Percentiles rank a stretch among this genome's conserved stretches.
phyloP scores from a whole-genome alignment of 805 yeast species.

The Teunomyces aglyptinius region DNA sequence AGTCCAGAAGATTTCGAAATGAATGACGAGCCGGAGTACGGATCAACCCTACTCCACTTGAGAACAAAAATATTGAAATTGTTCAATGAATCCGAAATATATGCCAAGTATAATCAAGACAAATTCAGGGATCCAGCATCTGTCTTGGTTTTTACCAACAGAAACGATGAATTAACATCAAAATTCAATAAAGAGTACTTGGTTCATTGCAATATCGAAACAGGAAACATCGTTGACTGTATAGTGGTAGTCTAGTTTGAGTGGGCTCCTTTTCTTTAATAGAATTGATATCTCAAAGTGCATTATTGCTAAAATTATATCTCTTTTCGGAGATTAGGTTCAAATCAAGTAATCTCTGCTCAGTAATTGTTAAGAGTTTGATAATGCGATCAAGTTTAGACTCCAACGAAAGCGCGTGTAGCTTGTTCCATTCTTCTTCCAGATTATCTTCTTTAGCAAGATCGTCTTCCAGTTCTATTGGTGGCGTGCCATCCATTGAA shows the following conservation, averaged over 20 bases:
- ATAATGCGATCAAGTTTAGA: slow-evolving; percentile 52
- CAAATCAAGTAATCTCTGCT: slow-evolving; percentile 46
- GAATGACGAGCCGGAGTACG: slow-evolving; percentile 60
- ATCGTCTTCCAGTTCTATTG: background rate
- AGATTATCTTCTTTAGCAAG: slow-evolving; percentile 4
- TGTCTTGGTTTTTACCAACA: slow-evolving; percentile 32
- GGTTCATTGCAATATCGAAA: slow-evolving; percentile 38
- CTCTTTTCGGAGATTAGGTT: slow-evolving; percentile 26
- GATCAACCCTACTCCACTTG: slow-evolving; percentile 64
- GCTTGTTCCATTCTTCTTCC: slow-evolving; percentile 18
- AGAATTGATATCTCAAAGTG: slow-evolving; percentile 2
- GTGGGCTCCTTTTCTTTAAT: background rate
- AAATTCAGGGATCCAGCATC: slow-evolving; percentile 9
- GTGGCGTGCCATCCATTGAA: background rate
- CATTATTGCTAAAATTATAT: slow-evolving; percentile 18
- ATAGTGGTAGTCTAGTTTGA: slow-evolving; percentile 12
- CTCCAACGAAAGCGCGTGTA: slow-evolving; percentile 26
- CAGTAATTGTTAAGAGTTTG: slow-evolving; percentile 65
- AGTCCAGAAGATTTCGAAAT: slow-evolving; percentile 74
- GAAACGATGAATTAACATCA: slow-evolving; percentile 20
- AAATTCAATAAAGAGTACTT: slow-evolving; percentile 28
- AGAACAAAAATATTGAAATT: slow-evolving; percentile 55
- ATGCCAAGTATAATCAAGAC: slow-evolving; percentile 12
- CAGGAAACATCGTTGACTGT: slow-evolving; percentile 41
- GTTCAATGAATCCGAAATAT: slow-evolving; percentile 43